Evolutionary conservation across 1,139 yeast species (phyloP).

Genomic region (Hansenula lynferdii): DNA sequence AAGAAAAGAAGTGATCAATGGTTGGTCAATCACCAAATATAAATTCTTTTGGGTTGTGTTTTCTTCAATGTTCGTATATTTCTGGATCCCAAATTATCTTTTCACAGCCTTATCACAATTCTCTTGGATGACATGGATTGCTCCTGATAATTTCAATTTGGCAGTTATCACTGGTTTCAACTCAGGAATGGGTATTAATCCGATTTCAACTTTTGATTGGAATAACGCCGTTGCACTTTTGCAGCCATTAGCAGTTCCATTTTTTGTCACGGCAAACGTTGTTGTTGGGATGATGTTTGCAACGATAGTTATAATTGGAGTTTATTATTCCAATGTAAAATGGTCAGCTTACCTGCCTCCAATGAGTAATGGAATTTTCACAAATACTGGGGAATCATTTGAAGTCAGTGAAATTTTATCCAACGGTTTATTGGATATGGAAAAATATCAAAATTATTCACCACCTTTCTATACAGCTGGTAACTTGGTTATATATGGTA

Average conservation of each 20-base stretch:
- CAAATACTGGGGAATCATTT: constrained; percentile 43
- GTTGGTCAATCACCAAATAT: constrained; percentile 47
- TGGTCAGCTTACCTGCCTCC: constrained; percentile 49
- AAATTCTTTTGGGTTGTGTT: constrained; percentile 38
- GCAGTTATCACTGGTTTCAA: constrained; percentile 50
- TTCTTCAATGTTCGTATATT: constrained; percentile 39
- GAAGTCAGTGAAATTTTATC: constrained; percentile 21
- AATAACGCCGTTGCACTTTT: constrained; percentile 45
- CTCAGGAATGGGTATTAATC: constrained; percentile 49
- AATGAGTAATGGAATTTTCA: constrained; percentile 29
- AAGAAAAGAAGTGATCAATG: constrained; percentile 38
- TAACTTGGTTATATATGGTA: constrained; percentile 48
- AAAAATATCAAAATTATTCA: constrained; percentile 40
- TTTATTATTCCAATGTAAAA: constrained; percentile 48
- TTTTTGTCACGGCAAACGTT: constrained; percentile 49
- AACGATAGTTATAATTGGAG: constrained; percentile 37
- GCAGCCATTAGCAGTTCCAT: constrained; percentile 67
- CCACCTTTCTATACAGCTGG: constrained; percentile 61
- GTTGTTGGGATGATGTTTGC: constrained; percentile 39
- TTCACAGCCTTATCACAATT: constrained; percentile 47
- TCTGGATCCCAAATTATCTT: constrained; percentile 53
- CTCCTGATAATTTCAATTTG: constrained; percentile 47
- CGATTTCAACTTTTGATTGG: constrained; percentile 51
- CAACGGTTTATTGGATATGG: constrained; percentile 31
- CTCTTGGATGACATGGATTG: constrained; percentile 64